phyloP scores from a whole-genome alignment of 371 early-diverging fungal species.

The Rhizopus delemar region DNA sequence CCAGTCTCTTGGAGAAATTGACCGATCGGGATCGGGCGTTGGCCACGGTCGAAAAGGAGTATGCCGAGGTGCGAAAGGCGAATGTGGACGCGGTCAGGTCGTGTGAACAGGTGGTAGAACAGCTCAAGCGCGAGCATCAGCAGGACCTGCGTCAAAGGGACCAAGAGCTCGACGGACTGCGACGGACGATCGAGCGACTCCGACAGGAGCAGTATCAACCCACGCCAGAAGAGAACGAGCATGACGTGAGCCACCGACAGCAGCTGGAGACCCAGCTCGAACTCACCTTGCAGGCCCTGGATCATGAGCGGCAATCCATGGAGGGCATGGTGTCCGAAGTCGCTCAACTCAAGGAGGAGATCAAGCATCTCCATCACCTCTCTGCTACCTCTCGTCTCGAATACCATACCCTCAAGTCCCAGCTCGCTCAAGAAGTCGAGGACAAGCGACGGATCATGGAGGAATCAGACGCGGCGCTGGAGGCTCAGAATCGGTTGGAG shows the following conservation, averaged over 20 bases:
- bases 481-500: conserved; percentile 28
- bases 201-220: neutral
- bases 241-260: conserved; percentile 4
- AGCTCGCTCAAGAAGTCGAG: conserved; percentile 29
- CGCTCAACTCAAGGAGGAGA: conserved; percentile 34
- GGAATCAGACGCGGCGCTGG: conserved; percentile 27
- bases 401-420: conserved; percentile 21
- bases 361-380: conserved; percentile 33
- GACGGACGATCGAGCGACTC: conserved; percentile 1
- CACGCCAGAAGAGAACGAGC: neutral
- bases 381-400: conserved; percentile 16
- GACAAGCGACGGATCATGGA: conserved; percentile 39
- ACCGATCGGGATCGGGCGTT: conserved; percentile 30
- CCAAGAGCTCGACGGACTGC: conserved; percentile 14
- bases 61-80: conserved; percentile 32
- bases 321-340: conserved; percentile 27
- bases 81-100: conserved; percentile 29
- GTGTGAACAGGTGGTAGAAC: conserved; percentile 28
- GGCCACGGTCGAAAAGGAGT: conserved; percentile 40
- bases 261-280: conserved; percentile 52
- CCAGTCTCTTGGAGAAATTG: conserved; percentile 28
- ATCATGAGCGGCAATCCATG: conserved; percentile 36
- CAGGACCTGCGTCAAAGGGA: conserved; percentile 19
- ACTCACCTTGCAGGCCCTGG: conserved; percentile 40
- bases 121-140: conserved; percentile 21